These are phyloP conservation scores for Talaromyces borbonicus DNA, from an alignment of 495 filamentous ascomycete genomes.

Conservation along the genomic window DNA sequence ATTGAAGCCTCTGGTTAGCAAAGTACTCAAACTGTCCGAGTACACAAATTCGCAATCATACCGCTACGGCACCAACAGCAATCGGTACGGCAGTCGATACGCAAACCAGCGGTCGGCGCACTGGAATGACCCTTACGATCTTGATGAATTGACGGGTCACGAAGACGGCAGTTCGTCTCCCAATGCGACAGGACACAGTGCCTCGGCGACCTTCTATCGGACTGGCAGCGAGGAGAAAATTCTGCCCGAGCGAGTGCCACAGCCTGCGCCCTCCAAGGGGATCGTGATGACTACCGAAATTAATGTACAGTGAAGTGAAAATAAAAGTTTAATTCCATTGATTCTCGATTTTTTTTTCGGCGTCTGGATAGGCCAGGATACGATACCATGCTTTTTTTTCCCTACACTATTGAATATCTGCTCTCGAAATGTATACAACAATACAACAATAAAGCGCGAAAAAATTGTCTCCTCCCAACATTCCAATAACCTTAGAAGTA, in stretches of 20 bases:
- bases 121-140: neutral
- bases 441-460: no score
- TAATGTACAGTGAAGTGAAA: neutral
- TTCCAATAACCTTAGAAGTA: no score
- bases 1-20: constrained; percentile 29
- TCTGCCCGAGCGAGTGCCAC: neutral
- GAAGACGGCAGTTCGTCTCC: neutral
- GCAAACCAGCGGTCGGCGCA: neutral
- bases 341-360: no score
- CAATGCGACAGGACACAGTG: neutral
- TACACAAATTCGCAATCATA: neutral
- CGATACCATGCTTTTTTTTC: no score
- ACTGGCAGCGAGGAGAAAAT: neutral
- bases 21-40: constrained; percentile 13
- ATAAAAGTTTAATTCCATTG: no score
- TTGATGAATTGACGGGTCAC: neutral
- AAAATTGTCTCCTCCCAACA: no score
- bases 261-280: neutral
- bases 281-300: neutral
- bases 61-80: neutral
- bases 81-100: neutral
- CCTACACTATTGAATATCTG: no score
- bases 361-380: no score
- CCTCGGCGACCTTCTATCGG: neutral
- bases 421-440: no score